A percentile compares a stretch with the other conserved stretches of the same genome.
phyloP scores from a whole-genome alignment of 2,329 filamentous ascomycete species.

The Arthrobotrys entomopaga region DNA sequence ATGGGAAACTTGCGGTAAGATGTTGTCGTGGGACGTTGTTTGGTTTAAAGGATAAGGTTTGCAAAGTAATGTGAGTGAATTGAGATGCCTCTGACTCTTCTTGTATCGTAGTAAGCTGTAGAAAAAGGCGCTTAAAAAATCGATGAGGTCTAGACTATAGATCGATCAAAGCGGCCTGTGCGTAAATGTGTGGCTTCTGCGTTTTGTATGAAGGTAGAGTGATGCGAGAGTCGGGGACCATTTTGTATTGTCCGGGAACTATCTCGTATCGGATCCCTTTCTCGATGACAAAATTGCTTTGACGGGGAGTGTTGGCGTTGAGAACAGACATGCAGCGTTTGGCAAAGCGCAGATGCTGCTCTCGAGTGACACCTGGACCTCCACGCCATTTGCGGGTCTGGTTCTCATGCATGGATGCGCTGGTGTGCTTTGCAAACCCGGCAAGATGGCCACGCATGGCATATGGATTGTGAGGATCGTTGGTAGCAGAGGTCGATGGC shows the following conservation, averaged over 20 bases:
- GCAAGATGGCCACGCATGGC: conserved; percentile 42
- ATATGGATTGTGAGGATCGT: conserved; percentile 23
- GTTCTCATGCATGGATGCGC: conserved; percentile 24
- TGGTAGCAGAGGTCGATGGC: conserved; percentile 40
- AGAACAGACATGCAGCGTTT: conserved; percentile 59
- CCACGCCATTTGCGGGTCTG: conserved; percentile 58
- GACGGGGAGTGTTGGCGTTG: conserved; percentile 57
- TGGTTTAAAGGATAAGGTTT: neutral
- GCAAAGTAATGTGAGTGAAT: conserved; percentile 1
- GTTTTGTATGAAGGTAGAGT: conserved; percentile 47
- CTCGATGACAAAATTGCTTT: conserved; percentile 59
- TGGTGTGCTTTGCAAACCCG: conserved; percentile 36
- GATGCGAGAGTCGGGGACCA: conserved; percentile 55
- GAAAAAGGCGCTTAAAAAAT: neutral
- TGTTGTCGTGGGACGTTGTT: neutral
- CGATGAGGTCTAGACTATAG: conserved; percentile 31
- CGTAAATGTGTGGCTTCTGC: conserved; percentile 48
- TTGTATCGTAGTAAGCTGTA: neutral
- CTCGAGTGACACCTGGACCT: conserved; percentile 50
- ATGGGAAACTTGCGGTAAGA: neutral
- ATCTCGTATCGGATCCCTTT: conserved; percentile 58
- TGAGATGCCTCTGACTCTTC: neutral
- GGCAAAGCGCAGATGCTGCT: conserved; percentile 58
- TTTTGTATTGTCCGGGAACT: conserved; percentile 57
- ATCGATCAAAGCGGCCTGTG: conserved; percentile 49